These are phyloP conservation scores for Globisporangium middletonii DNA, from an alignment of 352 stramenopile genomes.

Conservation along the genomic window DNA sequence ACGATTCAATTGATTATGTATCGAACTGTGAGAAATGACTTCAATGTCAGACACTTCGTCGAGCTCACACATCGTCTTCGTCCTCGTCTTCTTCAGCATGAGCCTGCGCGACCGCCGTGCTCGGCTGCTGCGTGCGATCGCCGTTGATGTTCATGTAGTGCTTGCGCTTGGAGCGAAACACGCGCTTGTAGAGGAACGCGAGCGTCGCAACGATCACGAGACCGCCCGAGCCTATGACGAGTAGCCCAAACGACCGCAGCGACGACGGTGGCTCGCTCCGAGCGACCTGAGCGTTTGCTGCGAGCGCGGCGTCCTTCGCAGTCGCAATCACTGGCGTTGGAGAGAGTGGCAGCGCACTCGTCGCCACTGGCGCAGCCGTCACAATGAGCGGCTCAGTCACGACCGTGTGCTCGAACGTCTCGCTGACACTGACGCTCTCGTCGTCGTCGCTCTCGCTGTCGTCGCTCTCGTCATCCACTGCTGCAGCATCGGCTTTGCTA, in stretches of 20 bases:
- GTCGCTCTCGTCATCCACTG: neutral
- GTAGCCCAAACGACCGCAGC: constrained; percentile 51
- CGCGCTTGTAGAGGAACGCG: constrained; percentile 60
- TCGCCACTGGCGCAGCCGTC: neutral
- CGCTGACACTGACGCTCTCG: neutral
- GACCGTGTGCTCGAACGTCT: no score
- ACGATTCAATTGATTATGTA: no score
- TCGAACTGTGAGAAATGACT: no score
- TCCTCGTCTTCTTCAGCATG: constrained; percentile 1
- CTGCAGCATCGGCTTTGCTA: neutral
- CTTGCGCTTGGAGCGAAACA: constrained; percentile 52
- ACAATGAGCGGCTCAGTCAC: neutral
- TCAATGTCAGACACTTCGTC: no score
- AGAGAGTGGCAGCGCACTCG: neutral
- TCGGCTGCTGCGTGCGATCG: constrained; percentile 5
- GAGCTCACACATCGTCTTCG: neutral
- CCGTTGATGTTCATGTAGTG: constrained; percentile 74
- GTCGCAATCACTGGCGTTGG: neutral
- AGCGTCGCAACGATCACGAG: constrained; percentile 57
- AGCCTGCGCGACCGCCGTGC: neutral
- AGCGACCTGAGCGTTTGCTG: constrained; percentile 15
- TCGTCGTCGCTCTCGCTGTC: neutral
- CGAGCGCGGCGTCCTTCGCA: constrained; percentile 9
- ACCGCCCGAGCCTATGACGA: constrained; percentile 54
- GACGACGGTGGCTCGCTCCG: constrained; percentile 22